phyloP scores from a whole-genome alignment of 2,329 filamentous ascomycete genomes.

The Fusarium gaditjirri region DNA sequence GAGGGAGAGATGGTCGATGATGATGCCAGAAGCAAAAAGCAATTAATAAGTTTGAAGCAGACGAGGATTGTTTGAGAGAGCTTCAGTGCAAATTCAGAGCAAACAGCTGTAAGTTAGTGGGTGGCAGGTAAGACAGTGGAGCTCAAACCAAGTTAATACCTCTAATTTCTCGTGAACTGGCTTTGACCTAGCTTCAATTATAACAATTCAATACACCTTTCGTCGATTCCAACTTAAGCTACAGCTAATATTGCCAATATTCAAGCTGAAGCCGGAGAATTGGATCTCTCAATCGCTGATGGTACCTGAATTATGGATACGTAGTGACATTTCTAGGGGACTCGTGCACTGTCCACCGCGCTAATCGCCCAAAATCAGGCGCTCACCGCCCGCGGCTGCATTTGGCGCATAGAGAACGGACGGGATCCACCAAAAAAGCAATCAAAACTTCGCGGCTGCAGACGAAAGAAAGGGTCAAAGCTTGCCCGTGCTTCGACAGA shows the following conservation, averaged over 20 bases:
- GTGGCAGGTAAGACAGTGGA: neutral
- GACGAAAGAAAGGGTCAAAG: constrained; percentile 12
- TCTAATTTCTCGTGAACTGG: neutral
- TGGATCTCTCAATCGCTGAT: neutral
- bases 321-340: neutral
- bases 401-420: constrained; percentile 22
- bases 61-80: neutral
- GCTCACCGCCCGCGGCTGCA: constrained; percentile 44
- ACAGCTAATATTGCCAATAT: neutral
- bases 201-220: neutral
- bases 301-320: constrained; percentile 4
- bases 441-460: constrained; percentile 26
- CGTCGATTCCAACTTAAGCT: neutral
- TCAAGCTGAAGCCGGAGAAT: neutral
- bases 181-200: neutral
- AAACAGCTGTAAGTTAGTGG: neutral
- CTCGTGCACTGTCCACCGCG: constrained; percentile 10
- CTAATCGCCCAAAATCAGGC: constrained; percentile 15
- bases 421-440: constrained; percentile 37
- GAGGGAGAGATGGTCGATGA: neutral
- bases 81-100: neutral
- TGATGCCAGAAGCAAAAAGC: constrained; percentile 31
- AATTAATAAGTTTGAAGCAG: neutral
- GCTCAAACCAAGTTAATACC: neutral
- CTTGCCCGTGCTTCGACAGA: constrained; percentile 9